These are phyloP conservation scores for Alternaria postmessia DNA, from an alignment of 2,329 filamentous ascomycete genomes.

Conservation along the genomic window DNA sequence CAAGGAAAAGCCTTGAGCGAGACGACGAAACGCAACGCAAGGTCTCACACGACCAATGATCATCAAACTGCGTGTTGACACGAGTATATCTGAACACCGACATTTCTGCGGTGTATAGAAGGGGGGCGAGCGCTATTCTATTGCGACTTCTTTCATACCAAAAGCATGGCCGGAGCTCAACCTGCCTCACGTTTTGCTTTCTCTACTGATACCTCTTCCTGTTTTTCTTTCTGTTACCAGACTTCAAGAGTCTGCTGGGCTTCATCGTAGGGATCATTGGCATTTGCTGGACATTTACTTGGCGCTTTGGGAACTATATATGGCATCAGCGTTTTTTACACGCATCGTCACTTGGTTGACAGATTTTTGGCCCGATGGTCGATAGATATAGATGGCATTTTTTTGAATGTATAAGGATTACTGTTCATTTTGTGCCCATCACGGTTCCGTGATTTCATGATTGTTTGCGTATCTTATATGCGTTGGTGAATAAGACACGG, in stretches of 20 bases:
- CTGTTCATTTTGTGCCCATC: neutral
- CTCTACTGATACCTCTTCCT: neutral
- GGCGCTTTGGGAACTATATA: neutral
- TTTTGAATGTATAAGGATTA: slow-evolving; percentile 3
- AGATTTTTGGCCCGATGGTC: neutral
- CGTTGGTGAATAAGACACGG: no score
- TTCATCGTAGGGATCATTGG: neutral
- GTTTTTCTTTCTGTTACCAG: neutral
- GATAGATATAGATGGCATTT: slow-evolving; percentile 1
- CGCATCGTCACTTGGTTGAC: neutral
- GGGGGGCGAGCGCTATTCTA: neutral
- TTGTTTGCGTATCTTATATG: neutral
- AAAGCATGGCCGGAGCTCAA: slow-evolving; percentile 2
- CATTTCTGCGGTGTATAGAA: neutral
- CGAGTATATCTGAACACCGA: neutral
- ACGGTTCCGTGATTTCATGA: neutral
- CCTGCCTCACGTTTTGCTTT: neutral
- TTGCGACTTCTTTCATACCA: neutral
- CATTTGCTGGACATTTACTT: slow-evolving; percentile 2
- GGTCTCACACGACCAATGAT: neutral
- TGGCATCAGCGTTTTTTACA: slow-evolving; percentile 1
- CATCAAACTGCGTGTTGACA: slow-evolving; percentile 1
- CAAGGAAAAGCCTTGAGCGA: slow-evolving; percentile 23
- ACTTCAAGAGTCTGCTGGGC: neutral
- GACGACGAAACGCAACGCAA: slow-evolving; percentile 2